Evolutionary conservation across 2,329 filamentous ascomycete genomes (phyloP), one percentile per base, ranked within the genome.

Genomic region (Aschersonia sp.): DNA sequence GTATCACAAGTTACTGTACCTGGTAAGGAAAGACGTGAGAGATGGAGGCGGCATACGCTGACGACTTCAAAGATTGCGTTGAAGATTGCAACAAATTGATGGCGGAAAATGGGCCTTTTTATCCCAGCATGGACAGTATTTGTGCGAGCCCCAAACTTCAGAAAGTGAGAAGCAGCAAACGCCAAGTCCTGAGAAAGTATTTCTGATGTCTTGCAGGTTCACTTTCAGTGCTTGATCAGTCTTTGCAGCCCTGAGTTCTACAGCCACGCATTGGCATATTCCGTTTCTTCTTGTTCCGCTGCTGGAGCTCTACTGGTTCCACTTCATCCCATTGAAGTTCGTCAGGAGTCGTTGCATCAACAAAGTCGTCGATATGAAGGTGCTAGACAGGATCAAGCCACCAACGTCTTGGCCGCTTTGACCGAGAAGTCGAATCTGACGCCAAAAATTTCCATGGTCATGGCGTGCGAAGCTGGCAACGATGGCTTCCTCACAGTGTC

Each of bases 401-500:
- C 6, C 5, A 30, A 45, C 31, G 2, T 9, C 10, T n/a, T 43
- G 6, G 28, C 32, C n/a, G 20, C 6, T 5, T 30, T 29, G 10
- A 12, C 51, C 9, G 45, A 51, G 10, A 38, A 46, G 2, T 50
- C 57, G 28, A 43, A 51, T 2, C 51, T 59, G 46, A 52, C 55
- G 28, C 52, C 50, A 6, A 52, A 51, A 1, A 49, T 63, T n/a
- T 53, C 56, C 4, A 46, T 62, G 45, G 51, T 52, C 32, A 45
- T 63, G 9, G 54, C 56, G 5, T 65, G 59, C 45, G 55, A 56
- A 31, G 54, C 60, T 46, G 62, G 62, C 1, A 47, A 56, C n/a
- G 56, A 64, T 44, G 63, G 61, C 12, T 51, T 62, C 29, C 51
- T 65, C 3, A 64, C 60, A 5, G 44, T 62, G 9, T 59, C 59